phyloP scores from a whole-genome alignment of 805 yeast genomes.

The Candida suzukii region DNA sequence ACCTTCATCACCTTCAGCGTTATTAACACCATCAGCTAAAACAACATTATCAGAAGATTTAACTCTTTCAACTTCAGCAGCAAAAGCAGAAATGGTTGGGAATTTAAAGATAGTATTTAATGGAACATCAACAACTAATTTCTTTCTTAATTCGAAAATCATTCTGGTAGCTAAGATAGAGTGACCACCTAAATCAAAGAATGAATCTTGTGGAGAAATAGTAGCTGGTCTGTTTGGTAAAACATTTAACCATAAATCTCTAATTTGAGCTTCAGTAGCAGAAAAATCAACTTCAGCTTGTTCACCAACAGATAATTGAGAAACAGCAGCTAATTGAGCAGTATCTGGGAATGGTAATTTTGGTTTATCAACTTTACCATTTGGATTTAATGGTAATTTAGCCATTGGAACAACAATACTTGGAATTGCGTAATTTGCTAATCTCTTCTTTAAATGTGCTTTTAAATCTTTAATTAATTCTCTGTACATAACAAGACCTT shows the following conservation, averaged over 20 bases:
- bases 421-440: constrained; percentile 93
- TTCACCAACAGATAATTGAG: constrained; percentile 39
- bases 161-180: constrained; percentile 94
- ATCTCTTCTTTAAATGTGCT: constrained; percentile 74
- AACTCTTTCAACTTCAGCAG: constrained; percentile 59
- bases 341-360: constrained; percentile 91
- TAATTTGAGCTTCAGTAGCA: constrained; percentile 56
- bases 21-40: constrained; percentile 28
- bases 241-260: constrained; percentile 79
- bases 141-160: constrained; percentile 87
- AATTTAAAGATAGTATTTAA: constrained; percentile 83
- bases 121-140: constrained; percentile 74
- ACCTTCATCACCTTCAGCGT: constrained; percentile 15
- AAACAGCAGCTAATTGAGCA: constrained; percentile 74
- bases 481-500: constrained; percentile 71
- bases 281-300: constrained; percentile 50
- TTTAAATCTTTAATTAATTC: constrained; percentile 76
- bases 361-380: constrained; percentile 97
- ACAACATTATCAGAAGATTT: constrained; percentile 43
- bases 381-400: constrained; percentile 89
- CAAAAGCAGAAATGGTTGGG: constrained; percentile 79
- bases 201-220: constrained; percentile 73
- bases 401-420: constrained; percentile 82
- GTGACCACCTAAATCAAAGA: constrained; percentile 97
- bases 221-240: constrained; percentile 82